phyloP scores from a whole-genome alignment of 2,329 filamentous ascomycete species.

The Ophiobolus disseminans region DNA sequence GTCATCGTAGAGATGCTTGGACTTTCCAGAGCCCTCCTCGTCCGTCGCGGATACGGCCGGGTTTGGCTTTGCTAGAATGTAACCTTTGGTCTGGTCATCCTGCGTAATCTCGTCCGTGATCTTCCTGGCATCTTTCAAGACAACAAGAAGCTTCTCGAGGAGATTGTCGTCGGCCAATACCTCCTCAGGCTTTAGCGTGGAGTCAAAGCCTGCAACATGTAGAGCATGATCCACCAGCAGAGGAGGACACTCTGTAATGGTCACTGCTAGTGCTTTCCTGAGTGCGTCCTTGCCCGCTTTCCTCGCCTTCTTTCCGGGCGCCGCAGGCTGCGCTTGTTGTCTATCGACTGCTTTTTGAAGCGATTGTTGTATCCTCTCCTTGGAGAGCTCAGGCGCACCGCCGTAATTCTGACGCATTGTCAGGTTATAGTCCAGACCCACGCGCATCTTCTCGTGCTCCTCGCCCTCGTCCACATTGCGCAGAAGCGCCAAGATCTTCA shows the following conservation, averaged over 20 bases:
- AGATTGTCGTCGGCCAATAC: conserved; percentile 71
- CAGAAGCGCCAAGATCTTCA: conserved; percentile 81
- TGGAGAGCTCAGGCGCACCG: conserved; percentile 76
- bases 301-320: conserved; percentile 70
- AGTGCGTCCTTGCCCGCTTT: conserved; percentile 77
- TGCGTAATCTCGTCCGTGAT: conserved; percentile 74
- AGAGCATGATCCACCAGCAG: conserved; percentile 88
- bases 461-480: conserved; percentile 81
- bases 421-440: conserved; percentile 80
- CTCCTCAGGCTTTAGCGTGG: conserved; percentile 69
- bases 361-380: conserved; percentile 72
- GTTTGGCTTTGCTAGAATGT: conserved; percentile 78
- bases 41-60: conserved; percentile 44
- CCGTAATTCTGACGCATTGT: conserved; percentile 83
- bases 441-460: conserved; percentile 80
- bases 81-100: conserved; percentile 73
- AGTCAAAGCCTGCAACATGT: conserved; percentile 72
- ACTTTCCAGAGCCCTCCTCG: conserved; percentile 52
- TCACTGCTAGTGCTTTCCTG: conserved; percentile 79
- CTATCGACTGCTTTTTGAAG: conserved; percentile 71
- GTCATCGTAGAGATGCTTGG: conserved; percentile 79
- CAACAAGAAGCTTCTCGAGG: conserved; percentile 70
- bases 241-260: conserved; percentile 88
- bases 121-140: conserved; percentile 73
- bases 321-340: conserved; percentile 59